phyloP scores from a whole-genome alignment of 495 filamentous ascomycete species.

The Aspergillus steynii region DNA sequence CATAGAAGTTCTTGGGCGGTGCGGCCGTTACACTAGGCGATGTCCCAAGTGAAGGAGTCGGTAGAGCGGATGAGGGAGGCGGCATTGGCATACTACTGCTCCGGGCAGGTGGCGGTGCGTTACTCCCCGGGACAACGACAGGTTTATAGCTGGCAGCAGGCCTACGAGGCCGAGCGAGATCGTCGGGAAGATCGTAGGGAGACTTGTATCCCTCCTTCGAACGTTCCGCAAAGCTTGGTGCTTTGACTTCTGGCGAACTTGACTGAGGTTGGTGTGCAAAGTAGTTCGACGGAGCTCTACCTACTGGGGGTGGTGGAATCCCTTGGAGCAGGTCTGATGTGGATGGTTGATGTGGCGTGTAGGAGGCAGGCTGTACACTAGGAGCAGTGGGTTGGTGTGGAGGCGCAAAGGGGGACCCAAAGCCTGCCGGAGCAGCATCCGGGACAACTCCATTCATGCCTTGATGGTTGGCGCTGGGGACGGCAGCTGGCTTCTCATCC shows the following conservation, averaged over 20 bases:
- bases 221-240: slow-evolving; percentile 83
- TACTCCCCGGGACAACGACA: slow-evolving; percentile 24
- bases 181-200: slow-evolving; percentile 93
- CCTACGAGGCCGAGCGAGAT: slow-evolving; percentile 69
- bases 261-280: slow-evolving; percentile 36
- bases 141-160: slow-evolving; percentile 45
- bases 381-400: slow-evolving; percentile 25
- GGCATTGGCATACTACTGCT: slow-evolving; percentile 58
- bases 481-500: slow-evolving; percentile 30
- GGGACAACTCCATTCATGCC: slow-evolving; percentile 12
- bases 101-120: slow-evolving; percentile 47
- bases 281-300: slow-evolving; percentile 27
- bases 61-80: slow-evolving; percentile 27
- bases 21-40: slow-evolving; percentile 34
- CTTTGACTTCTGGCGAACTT: slow-evolving; percentile 39
- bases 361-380: slow-evolving; percentile 24
- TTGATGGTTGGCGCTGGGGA: slow-evolving; percentile 19
- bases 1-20: slow-evolving; percentile 72
- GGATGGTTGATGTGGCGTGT: slow-evolving; percentile 49
- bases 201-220: slow-evolving; percentile 88
- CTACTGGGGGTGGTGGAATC: slow-evolving; percentile 18
- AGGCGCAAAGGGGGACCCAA: slow-evolving; percentile 38
- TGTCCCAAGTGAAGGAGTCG: slow-evolving; percentile 25
- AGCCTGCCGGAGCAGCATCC: slow-evolving; percentile 10
- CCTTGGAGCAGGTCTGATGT: slow-evolving; percentile 40